phyloP scores from a whole-genome alignment of 2,329 filamentous ascomycete species.

The Colletotrichum scovillei region DNA sequence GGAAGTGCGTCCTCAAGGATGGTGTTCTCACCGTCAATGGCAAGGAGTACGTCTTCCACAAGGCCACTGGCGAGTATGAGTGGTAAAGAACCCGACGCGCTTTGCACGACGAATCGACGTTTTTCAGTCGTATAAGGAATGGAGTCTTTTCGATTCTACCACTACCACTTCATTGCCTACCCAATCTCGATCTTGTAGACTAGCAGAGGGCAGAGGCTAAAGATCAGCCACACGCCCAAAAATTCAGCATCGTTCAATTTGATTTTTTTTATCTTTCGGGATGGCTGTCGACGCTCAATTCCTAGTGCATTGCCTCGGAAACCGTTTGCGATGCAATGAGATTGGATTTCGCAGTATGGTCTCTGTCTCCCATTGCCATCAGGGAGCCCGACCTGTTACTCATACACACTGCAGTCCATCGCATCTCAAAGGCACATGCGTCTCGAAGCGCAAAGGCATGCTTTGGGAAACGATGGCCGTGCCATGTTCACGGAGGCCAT shows the following conservation, averaged over 20 bases:
- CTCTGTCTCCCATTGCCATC: background rate
- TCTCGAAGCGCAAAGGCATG: background rate
- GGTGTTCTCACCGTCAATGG: conserved; percentile 93
- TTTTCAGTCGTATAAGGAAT: background rate
- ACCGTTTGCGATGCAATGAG: background rate
- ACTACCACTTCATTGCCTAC: background rate
- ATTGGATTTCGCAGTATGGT: background rate
- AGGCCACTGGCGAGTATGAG: conserved; percentile 96
- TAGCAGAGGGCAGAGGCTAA: background rate
- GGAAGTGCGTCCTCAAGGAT: conserved; percentile 99
- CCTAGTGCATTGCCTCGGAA: background rate
- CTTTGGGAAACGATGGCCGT: background rate
- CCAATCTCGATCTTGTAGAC: background rate
- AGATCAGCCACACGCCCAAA: background rate
- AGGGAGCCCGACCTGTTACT: background rate
- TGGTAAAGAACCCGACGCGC: conserved; percentile 71
- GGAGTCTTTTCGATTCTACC: background rate
- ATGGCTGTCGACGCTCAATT: background rate
- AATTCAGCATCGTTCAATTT: background rate
- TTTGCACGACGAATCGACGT: background rate
- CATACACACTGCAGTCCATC: background rate
- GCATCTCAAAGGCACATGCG: background rate
- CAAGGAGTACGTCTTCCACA: conserved; percentile 98
- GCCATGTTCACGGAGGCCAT: background rate
- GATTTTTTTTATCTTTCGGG: background rate